Evolutionary conservation across 371 early-diverging fungal genomes (phyloP).

Genomic region (Funneliformis caledonium): DNA sequence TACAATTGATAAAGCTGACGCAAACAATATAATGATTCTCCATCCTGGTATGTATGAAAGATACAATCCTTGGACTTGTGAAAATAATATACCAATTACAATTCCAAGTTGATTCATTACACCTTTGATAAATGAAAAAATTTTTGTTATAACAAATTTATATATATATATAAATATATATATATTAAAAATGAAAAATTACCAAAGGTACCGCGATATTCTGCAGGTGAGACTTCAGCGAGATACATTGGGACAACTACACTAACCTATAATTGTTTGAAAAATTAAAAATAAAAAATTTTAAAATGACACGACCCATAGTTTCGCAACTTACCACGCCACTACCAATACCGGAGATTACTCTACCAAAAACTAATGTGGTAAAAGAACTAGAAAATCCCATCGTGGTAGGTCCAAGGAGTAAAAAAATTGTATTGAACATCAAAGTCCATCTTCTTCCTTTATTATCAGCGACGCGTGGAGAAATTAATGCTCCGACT

Average conservation of each 20-base stretch:
- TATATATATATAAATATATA: background rate
- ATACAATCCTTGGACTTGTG: constrained; percentile 67
- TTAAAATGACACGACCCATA: background rate
- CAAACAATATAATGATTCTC: constrained; percentile 67
- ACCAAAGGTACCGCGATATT: constrained; percentile 75
- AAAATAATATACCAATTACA: constrained; percentile 78
- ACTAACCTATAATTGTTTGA: constrained; percentile 51
- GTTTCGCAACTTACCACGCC: constrained; percentile 55
- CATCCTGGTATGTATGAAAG: constrained; percentile 65
- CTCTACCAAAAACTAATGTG: constrained; percentile 74
- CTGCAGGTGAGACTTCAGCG: constrained; percentile 80
- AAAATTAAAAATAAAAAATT: background rate
- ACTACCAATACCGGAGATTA: constrained; percentile 83
- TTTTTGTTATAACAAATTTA: background rate
- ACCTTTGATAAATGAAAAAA: constrained; percentile 45
- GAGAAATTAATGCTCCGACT: constrained; percentile 76
- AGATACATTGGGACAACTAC: constrained; percentile 89
- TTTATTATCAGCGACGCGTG: constrained; percentile 67
- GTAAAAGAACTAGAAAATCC: constrained; percentile 57
- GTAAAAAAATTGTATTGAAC: constrained; percentile 64
- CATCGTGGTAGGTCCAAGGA: constrained; percentile 70
- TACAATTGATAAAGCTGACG: constrained; percentile 60
- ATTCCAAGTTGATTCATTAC: constrained; percentile 86
- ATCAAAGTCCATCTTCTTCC: constrained; percentile 79
- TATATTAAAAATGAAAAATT: background rate